Conservation (phyloP, 805 yeast genomes). For the Yarrowia divulgata region DNA sequence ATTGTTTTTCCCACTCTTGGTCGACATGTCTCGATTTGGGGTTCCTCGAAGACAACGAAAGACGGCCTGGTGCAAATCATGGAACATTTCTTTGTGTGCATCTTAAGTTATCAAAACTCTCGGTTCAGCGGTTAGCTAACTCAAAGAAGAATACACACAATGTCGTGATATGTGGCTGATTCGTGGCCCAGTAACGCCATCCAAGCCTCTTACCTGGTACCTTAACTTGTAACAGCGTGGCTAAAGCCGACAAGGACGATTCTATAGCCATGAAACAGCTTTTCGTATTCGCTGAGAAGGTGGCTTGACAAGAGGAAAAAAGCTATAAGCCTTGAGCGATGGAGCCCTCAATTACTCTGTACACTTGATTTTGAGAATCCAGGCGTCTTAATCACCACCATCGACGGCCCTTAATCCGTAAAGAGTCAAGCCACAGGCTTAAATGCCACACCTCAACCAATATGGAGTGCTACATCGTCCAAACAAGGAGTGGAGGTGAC, state of each 20-base stretch:
- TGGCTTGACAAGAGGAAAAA: background rate
- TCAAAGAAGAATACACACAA: slow-evolving; percentile 7
- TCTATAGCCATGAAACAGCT: background rate
- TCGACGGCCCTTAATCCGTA: background rate
- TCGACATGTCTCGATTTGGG: too few species aligned
- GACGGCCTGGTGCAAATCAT: background rate
- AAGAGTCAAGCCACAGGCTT: slow-evolving; percentile 1
- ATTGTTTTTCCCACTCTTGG: too few species aligned
- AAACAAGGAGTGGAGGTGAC: slow-evolving; percentile 3
- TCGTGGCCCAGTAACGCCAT: slow-evolving; percentile 17
- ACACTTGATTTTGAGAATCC: too few species aligned
- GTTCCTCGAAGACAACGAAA: too few species aligned
- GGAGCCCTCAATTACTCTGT: too few species aligned
- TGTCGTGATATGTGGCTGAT: slow-evolving; percentile 29
- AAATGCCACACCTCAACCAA: background rate
- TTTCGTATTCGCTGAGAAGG: background rate
- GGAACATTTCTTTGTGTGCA: background rate
- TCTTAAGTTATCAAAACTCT: background rate
- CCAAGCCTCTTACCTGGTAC: too few species aligned
- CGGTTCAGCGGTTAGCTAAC: background rate
- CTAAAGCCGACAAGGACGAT: background rate
- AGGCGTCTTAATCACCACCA: background rate
- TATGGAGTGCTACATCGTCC: background rate
- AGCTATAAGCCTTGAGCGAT: background rate
- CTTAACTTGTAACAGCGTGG: background rate